A percentile compares a stretch with the other conserved stretches of the same genome.
Conservation (phyloP, 345 rosid genomes). For the Jatropha curcas region DNA sequence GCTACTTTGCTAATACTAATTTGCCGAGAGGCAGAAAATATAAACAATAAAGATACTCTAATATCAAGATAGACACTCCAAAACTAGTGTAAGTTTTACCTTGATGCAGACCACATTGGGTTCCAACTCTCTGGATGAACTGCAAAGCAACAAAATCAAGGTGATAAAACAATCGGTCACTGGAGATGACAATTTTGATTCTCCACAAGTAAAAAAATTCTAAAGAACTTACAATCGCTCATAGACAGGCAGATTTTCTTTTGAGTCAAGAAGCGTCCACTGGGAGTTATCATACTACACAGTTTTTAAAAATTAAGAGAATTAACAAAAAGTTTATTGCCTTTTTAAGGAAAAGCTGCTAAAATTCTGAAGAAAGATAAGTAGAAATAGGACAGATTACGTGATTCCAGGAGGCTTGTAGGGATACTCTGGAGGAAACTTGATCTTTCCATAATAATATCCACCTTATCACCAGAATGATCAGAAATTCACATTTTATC, state of each 20-base stretch:
- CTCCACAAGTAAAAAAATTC: conserved; percentile 6
- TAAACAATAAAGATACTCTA: neutral
- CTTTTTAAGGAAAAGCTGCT: neutral
- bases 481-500: neutral
- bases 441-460: conserved; percentile 92
- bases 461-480: conserved; percentile 49
- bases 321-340: neutral
- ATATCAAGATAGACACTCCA: neutral
- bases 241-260: conserved; percentile 97
- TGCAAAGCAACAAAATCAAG: conserved; percentile 36
- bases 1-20: neutral
- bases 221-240: conserved; percentile 87
- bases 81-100: conserved; percentile 45
- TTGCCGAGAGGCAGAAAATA: neutral
- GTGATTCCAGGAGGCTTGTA: conserved; percentile 98
- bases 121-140: conserved; percentile 99
- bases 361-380: conserved; percentile 5
- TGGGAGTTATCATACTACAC: conserved; percentile 92
- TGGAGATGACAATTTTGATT: conserved; percentile 1
- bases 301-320: neutral
- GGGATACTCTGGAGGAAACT: conserved; percentile 96
- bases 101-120: conserved; percentile 99
- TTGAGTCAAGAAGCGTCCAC: conserved; percentile 94
- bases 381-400: conserved; percentile 42
- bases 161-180: conserved; percentile 10